Conservation (phyloP, 176 grass and related monocot species). For the Musa troglodytarum region DNA sequence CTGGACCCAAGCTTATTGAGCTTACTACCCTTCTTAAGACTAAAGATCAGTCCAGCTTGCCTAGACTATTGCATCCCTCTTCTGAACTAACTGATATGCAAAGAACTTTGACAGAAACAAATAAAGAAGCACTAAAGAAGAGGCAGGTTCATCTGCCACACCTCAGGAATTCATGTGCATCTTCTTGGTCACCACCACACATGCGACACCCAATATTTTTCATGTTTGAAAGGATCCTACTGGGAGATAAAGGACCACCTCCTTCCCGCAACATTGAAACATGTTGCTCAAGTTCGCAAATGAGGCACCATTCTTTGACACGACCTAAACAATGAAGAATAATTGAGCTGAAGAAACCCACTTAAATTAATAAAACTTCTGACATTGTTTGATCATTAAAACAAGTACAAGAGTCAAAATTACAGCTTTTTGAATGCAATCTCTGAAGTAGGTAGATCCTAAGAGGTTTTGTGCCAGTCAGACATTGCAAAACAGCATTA, state of each 20-base stretch:
- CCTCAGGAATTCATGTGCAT: slow-evolving; percentile 98
- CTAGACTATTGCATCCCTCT: not conserved
- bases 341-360: slow-evolving; percentile 7
- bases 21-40: too few species aligned
- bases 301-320: slow-evolving; percentile 81
- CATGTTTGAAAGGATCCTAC: slow-evolving; percentile 82
- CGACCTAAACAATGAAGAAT: slow-evolving; percentile 43
- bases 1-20: too few species aligned
- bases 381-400: not conserved
- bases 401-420: slow-evolving; percentile 29
- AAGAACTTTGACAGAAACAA: not conserved
- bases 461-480: slow-evolving; percentile 85
- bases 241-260: slow-evolving; percentile 62
- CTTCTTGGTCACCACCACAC: slow-evolving; percentile 91
- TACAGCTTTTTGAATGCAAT: slow-evolving; percentile 94
- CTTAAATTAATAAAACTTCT: not conserved
- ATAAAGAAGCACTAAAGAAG: not conserved
- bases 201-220: slow-evolving; percentile 73
- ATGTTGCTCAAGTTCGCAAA: slow-evolving; percentile 95
- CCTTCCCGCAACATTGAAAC: slow-evolving; percentile 72
- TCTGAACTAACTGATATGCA: not conserved
- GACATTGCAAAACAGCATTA: slow-evolving; percentile 98
- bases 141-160: slow-evolving; percentile 1
- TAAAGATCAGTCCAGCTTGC: not conserved
- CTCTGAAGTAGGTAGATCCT: slow-evolving; percentile 85